Base-by-base conservation (phyloP, 164 flowering plant genomes). In the Umbellularia californica region DNA sequence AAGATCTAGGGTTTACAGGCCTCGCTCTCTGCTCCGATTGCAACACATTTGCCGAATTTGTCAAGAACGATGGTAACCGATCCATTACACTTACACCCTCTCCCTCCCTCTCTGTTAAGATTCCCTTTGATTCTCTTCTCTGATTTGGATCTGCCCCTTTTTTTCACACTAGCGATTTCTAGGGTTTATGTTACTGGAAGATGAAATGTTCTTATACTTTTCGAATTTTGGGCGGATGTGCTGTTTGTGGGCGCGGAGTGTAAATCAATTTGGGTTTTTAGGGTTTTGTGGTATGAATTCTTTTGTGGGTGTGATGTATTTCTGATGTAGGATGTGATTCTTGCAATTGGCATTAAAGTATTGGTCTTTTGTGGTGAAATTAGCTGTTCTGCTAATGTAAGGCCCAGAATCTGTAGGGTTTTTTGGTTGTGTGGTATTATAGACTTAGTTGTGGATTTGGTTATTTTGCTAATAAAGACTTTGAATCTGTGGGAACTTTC, bases 21-120 rank as follows among this genome's bases (percentile, higher is more conserved):
- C 93, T 94, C 23, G 94, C 97, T 64, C 92, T 93, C 28, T 93
- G 98, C 82, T 93, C 98, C 71, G 98, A 93, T 72, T 93, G 98
- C 86, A 84, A 87, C 76, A 77, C 92, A 0, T 86, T 93, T 28
- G 84, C 94, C 10, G 98, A 93, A 65, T 93, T 89, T 64, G 90
- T 93, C 80, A 93, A 93, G 76, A 82, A 87, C 73, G 83, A 87
- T 84, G 98, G 98, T 90, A 41, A 41, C 11, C 10, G 47, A 41
- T 51, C 7, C 10, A 9, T 0, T 24, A 20, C 7, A 20, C 3
- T 23, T 13, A 68, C 35, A 58, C 50, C 3, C 58, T 52, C 19
- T 52, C 19, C 17, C 58, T 14, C 60, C 13, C 60, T 55, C 15
- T 14, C 20, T 55, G 3, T 41, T 0, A 41, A 41, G 0, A 0